Evolutionary conservation across 2,329 filamentous ascomycete species (phyloP).

Genomic region (Phoma sp.): DNA sequence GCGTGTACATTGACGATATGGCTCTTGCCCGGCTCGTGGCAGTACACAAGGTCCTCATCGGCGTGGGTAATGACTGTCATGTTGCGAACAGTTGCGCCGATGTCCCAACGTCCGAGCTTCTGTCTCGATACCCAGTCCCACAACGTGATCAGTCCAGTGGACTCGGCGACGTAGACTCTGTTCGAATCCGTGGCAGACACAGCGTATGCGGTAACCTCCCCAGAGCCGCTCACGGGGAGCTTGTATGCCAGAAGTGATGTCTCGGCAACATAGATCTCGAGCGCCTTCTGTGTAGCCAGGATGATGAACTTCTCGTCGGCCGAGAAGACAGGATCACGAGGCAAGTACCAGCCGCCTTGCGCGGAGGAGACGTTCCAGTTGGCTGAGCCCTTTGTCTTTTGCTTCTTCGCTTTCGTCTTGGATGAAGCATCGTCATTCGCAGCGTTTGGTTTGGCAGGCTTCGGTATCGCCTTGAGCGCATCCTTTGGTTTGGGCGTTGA

Average conservation of each 20-base stretch:
- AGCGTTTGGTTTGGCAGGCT: constrained; percentile 9
- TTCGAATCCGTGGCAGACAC: constrained; percentile 59
- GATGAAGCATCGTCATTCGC: constrained; percentile 12
- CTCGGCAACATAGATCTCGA: constrained; percentile 80
- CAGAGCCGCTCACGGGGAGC: constrained; percentile 59
- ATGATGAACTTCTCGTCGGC: constrained; percentile 70
- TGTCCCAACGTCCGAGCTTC: constrained; percentile 53
- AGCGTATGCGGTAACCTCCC: constrained; percentile 57
- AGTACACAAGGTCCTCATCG: constrained; percentile 48
- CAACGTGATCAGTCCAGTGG: constrained; percentile 57
- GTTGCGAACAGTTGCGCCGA: constrained; percentile 44
- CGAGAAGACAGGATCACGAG: constrained; percentile 64
- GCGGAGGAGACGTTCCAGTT: constrained; percentile 53
- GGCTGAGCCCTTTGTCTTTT: constrained; percentile 25
- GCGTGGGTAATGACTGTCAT: constrained; percentile 41
- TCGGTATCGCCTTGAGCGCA: constrained; percentile 16
- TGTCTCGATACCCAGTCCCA: constrained; percentile 65
- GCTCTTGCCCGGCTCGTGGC: constrained; percentile 47
- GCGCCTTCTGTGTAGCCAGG: constrained; percentile 72
- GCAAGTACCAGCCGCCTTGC: constrained; percentile 62
- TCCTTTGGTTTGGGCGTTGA: constrained; percentile 23
- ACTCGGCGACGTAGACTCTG: constrained; percentile 61
- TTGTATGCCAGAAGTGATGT: constrained; percentile 82
- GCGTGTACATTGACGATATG: constrained; percentile 49
- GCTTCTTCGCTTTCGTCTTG: constrained; percentile 26